phyloP scores from a whole-genome alignment of 345 rosid species.

The Passiflora organensis region DNA sequence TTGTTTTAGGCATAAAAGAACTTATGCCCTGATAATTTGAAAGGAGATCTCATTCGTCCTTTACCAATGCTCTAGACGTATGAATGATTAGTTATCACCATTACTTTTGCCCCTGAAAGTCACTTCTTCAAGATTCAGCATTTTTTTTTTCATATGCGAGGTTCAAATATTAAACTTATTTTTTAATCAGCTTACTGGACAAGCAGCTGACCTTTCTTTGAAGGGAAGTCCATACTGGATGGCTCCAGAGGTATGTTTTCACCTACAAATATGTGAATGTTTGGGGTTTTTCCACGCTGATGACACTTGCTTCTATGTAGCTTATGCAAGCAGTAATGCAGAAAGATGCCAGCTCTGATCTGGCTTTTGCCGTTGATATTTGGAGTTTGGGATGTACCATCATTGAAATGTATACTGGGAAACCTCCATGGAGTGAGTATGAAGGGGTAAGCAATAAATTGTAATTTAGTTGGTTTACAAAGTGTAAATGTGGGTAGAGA shows the following conservation, averaged over 20 bases:
- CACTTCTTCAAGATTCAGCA: background rate
- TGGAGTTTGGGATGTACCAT: conserved; percentile 99
- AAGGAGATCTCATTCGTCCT: too few relatives aligned
- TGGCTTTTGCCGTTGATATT: conserved; percentile 90
- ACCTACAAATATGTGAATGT: background rate
- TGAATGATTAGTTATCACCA: too few relatives aligned
- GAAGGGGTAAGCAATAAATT: conserved; percentile 72
- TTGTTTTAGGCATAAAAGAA: too few relatives aligned
- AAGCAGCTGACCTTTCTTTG: conserved; percentile 78
- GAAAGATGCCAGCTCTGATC: conserved; percentile 67
- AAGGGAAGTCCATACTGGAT: conserved; percentile 99
- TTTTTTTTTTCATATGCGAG: conserved; percentile 2
- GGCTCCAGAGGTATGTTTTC: conserved; percentile 88
- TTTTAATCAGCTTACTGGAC: conserved; percentile 75
- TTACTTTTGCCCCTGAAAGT: background rate
- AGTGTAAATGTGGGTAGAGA: background rate
- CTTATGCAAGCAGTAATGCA: conserved; percentile 91
- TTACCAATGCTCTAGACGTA: too few relatives aligned
- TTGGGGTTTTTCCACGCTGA: conserved; percentile 17
- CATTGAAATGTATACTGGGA: conserved; percentile 93
- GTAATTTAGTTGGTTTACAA: background rate
- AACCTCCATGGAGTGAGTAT: conserved; percentile 94
- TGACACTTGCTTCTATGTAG: conserved; percentile 32
- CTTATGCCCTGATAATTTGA: too few relatives aligned
- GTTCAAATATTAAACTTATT: conserved; percentile 3